These are phyloP conservation scores for Plasmodium billcollinsi DNA, from an alignment of 169 alveolate species.

Conservation along the genomic window DNA sequence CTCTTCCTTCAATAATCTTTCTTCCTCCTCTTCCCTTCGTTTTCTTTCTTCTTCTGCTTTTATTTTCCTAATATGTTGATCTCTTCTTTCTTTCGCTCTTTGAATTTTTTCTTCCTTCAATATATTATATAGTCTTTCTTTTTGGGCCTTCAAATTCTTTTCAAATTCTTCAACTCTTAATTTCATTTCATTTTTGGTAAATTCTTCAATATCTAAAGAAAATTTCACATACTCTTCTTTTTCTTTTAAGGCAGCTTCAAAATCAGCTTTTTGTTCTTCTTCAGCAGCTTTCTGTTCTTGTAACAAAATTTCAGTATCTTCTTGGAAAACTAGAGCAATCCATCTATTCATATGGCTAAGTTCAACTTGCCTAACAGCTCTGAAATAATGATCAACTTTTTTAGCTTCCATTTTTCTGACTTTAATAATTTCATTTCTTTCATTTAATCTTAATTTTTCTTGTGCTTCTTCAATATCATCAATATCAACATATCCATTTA, in stretches of 20 bases:
- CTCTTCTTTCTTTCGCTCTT: conserved; percentile 86
- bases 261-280: conserved; percentile 82
- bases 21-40: conserved; percentile 87
- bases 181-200: conserved; percentile 77
- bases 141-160: conserved; percentile 75
- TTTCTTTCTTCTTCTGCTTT: conserved; percentile 85
- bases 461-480: conserved; percentile 92
- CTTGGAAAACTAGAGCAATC: conserved; percentile 80
- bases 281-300: conserved; percentile 83
- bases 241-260: conserved; percentile 79
- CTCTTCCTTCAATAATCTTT: conserved; percentile 81
- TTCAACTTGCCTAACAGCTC: conserved; percentile 90
- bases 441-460: conserved; percentile 85
- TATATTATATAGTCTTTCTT: conserved; percentile 46
- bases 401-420: conserved; percentile 89
- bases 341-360: conserved; percentile 82
- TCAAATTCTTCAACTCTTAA: conserved; percentile 79
- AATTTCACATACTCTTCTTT: conserved; percentile 81
- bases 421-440: conserved; percentile 88
- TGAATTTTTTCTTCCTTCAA: conserved; percentile 84
- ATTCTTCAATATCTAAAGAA: conserved; percentile 80
- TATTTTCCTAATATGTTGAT: conserved; percentile 80
- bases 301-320: conserved; percentile 80
- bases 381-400: conserved; percentile 88
- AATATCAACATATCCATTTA: conserved; percentile 90